These are phyloP conservation scores for Cynara cardunculus DNA, from an alignment of 129 eudicot genomes.

Conservation along the genomic window DNA sequence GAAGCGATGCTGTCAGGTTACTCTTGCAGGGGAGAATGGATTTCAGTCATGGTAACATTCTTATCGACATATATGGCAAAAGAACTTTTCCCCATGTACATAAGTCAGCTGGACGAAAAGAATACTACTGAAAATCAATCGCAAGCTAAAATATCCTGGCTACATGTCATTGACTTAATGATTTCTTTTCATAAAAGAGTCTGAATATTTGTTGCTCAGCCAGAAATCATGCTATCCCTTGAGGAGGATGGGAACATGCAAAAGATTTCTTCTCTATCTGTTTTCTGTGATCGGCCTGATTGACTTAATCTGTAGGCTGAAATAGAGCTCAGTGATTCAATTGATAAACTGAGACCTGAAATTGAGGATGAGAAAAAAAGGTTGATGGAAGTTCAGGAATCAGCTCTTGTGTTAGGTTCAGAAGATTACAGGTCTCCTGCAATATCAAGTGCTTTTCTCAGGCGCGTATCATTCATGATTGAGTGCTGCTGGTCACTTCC, in stretches of 20 bases:
- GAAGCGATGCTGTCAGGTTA: constrained; percentile 90
- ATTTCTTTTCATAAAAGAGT: constrained; percentile 78
- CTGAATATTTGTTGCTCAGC: constrained; percentile 50
- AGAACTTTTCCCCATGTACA: constrained; percentile 62
- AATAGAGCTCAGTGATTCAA: constrained; percentile 58
- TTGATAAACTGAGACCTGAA: constrained; percentile 55
- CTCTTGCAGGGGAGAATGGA: constrained; percentile 98
- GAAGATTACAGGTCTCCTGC: constrained; percentile 70
- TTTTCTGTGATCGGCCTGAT: constrained; percentile 92
- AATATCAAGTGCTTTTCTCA: constrained; percentile 48
- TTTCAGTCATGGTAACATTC: constrained; percentile 82
- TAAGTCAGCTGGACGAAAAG: constrained; percentile 57
- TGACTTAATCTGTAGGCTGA: constrained; percentile 94
- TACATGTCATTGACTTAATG: constrained; percentile 84
- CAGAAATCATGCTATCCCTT: constrained; percentile 52
- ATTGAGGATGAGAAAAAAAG: constrained; percentile 74
- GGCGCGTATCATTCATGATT: constrained; percentile 46
- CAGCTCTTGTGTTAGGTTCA: constrained; percentile 41
- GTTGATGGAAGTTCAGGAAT: constrained; percentile 42
- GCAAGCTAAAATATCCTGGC: constrained; percentile 69
- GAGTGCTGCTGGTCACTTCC: constrained; percentile 85
- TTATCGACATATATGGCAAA: constrained; percentile 79
- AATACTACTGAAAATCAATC: constrained; percentile 28
- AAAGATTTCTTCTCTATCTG: constrained; percentile 63
- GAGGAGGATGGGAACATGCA: constrained; percentile 58